Base-by-base conservation (phyloP, 2,329 filamentous ascomycete genomes). In the Xylaria sp. region DNA sequence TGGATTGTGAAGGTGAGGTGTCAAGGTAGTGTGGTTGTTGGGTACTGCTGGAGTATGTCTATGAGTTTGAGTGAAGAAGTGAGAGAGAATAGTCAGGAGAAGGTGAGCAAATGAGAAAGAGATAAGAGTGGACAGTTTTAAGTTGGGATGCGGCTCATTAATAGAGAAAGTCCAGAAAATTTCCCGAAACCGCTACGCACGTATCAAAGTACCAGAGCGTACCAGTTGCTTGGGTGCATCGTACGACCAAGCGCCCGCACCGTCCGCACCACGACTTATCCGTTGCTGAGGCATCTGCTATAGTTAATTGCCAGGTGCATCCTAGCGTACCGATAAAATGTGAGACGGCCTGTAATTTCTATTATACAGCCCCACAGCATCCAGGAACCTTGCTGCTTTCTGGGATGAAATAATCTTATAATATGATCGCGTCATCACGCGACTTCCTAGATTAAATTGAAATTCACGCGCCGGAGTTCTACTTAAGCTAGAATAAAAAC, bases 1-100 rank as follows among this genome's bases (percentile, higher is more conserved):
- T 79, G 73, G 48, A 61, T 57, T 49, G 36, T 28, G 33, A 42
- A n/a, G 44, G 49, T 60, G 31, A 17, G 10, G 46, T 33, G 53
- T 33, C 26, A 57, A 51, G 13, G 10, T 28, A 33, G 17, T 51
- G 33, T 20, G 36, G 15, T 38, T 20, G 23, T 11, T 44, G 10
- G 40, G 17, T n/a, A 46, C 38, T 31, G 3, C 40, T 49, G 57
- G 6, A 51, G 10, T 10, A 1, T 59, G 36, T 48, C 33, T 67
- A 6, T 10, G 10, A 33, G 28, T 51, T 1, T 31, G 31, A 6
- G 9, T 38, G 31, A 20, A 38, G 28, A 7, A 15, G 28, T 36
- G 40, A 13, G 31, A 23, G 20, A 11, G 31, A 33, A 31, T 60
- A 48, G 23, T 15, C 9, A 20, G 17, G 48, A 28, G 15, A 36